Percentiles rank a stretch among this genome's conserved stretches.
phyloP scores from a whole-genome alignment of 805 yeast species.

The Pichia kluyveri region DNA sequence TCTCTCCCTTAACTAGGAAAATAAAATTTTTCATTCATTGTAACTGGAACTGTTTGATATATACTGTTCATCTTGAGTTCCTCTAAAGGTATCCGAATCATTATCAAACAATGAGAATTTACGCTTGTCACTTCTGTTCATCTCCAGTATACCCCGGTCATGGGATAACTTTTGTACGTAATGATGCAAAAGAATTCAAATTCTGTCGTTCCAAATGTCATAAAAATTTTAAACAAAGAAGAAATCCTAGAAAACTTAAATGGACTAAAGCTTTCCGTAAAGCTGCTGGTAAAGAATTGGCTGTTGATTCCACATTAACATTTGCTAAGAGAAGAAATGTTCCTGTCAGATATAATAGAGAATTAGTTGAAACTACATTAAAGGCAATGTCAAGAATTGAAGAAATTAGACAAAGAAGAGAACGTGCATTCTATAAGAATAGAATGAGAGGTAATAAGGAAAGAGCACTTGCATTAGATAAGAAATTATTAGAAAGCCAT shows the following conservation, averaged over 20 bases:
- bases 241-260: slow-evolving; percentile 94
- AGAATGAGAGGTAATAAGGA: slow-evolving; percentile 98
- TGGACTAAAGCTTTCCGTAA: slow-evolving; percentile 99
- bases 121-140: slow-evolving; percentile 93
- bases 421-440: slow-evolving; percentile 97
- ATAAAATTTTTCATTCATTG: no score
- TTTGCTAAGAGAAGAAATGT: slow-evolving; percentile 97
- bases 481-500: slow-evolving; percentile 77
- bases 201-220: slow-evolving; percentile 98
- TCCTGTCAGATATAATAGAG: slow-evolving; percentile 96
- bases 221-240: slow-evolving; percentile 92
- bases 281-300: slow-evolving; percentile 98
- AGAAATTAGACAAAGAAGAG: slow-evolving; percentile 92
- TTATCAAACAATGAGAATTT: slow-evolving; percentile 55
- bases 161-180: slow-evolving; percentile 96
- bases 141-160: slow-evolving; percentile 93
- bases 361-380: slow-evolving; percentile 86
- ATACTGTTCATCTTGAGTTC: no score
- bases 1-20: no score
- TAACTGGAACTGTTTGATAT: no score
- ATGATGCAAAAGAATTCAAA: slow-evolving; percentile 95
- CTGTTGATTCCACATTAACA: slow-evolving; percentile 91
- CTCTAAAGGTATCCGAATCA: no score
- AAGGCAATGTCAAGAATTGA: slow-evolving; percentile 94
- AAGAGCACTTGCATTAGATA: slow-evolving; percentile 73